Percentiles rank a stretch among this genome's conserved stretches.
Evolutionary conservation across 2,329 filamentous ascomycete genomes (phyloP).

Genomic region (Aspergillus fischeri): DNA sequence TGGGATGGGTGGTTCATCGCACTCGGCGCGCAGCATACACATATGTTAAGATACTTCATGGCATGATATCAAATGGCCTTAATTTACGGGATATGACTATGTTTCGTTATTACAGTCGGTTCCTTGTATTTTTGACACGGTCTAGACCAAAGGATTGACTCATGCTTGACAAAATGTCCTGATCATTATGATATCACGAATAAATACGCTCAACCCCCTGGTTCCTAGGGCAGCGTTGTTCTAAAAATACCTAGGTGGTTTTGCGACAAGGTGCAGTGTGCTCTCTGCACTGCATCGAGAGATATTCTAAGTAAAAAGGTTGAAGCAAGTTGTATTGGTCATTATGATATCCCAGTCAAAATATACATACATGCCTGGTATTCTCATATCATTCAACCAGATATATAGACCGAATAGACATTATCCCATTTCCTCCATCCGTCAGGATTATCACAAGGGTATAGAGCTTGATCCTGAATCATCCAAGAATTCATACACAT

Average conservation of each 20-base stretch:
- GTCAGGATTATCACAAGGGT: neutral
- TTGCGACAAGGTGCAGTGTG: neutral
- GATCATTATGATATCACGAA: neutral
- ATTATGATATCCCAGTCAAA: neutral
- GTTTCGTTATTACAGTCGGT: neutral
- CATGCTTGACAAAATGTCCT: neutral
- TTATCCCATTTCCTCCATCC: neutral
- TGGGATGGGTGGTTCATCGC: neutral
- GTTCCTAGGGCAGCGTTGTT: neutral
- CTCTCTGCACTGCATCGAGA: neutral
- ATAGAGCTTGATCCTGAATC: neutral
- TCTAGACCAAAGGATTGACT: neutral
- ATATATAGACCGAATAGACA: neutral
- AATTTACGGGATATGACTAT: neutral
- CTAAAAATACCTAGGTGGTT: neutral
- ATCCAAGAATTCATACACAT: neutral
- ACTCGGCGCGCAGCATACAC: conserved; percentile 7
- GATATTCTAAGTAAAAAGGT: neutral
- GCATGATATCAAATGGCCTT: neutral
- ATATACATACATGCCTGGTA: neutral
- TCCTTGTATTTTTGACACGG: neutral
- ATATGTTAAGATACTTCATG: conserved; percentile 2
- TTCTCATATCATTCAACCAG: neutral
- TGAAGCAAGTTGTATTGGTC: neutral
- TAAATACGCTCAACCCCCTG: neutral